Evolutionary conservation across 1,284 basidiomycete genomes (phyloP).

Genomic region (Cutaneotrichosporon dermatis): DNA sequence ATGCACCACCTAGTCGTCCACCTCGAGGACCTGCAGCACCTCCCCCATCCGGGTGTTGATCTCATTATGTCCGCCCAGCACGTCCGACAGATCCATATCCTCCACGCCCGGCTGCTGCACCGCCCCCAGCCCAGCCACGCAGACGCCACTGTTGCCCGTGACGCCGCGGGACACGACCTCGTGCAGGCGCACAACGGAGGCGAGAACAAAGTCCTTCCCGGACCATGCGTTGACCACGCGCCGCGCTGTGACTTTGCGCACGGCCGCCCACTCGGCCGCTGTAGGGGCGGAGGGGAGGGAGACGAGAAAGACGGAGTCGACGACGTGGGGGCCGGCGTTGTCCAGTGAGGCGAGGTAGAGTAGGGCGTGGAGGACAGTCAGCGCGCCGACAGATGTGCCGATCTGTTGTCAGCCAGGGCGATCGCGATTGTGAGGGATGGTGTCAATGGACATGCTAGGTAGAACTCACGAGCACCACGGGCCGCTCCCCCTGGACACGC

Average conservation of each 20-base stretch:
- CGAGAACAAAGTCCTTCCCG: constrained; percentile 53
- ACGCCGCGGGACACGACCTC: constrained; percentile 51
- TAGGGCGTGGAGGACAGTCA: constrained; percentile 54
- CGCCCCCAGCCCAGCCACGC: constrained; percentile 48
- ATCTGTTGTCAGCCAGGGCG: constrained; percentile 31
- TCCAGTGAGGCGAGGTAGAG: constrained; percentile 49
- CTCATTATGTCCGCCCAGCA: constrained; percentile 48
- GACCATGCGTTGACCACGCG: constrained; percentile 54
- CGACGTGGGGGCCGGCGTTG: constrained; percentile 44
- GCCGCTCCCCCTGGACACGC: constrained; percentile 55
- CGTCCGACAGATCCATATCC: constrained; percentile 49
- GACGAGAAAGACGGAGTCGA: constrained; percentile 55
- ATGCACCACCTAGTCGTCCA: constrained; percentile 32
- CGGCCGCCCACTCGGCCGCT: constrained; percentile 49
- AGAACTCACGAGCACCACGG: constrained; percentile 47
- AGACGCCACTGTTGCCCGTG: constrained; percentile 40
- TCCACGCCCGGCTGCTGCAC: constrained; percentile 48
- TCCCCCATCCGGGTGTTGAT: constrained; percentile 45
- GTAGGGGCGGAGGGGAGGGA: constrained; percentile 53
- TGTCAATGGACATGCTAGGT: constrained; percentile 32
- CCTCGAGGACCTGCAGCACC: constrained; percentile 40
- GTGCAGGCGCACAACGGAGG: constrained; percentile 53
- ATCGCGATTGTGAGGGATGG: too few relatives aligned
- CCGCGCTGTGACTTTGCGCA: constrained; percentile 50
- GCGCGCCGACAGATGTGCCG: constrained; percentile 55